Percentiles rank a stretch among this genome's conserved stretches.
phyloP scores from a whole-genome alignment of 2,329 filamentous ascomycete genomes.

The Trichoderma sp. region DNA sequence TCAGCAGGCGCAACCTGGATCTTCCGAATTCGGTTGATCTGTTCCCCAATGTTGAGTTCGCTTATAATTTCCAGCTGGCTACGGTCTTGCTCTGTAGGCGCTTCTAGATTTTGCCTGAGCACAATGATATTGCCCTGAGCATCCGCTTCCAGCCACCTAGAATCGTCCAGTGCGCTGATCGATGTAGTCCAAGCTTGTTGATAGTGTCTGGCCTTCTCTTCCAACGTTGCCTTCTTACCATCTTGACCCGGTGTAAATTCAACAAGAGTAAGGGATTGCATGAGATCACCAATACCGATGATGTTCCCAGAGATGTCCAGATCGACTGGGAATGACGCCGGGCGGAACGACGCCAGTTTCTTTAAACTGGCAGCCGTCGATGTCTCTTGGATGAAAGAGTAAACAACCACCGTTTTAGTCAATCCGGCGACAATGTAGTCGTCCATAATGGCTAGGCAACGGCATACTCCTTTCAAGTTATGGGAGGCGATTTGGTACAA shows the following conservation, averaged over 20 bases:
- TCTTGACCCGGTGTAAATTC: constrained; percentile 61
- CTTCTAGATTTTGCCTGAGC: constrained; percentile 68
- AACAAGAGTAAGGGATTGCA: constrained; percentile 84
- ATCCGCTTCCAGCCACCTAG: constrained; percentile 80
- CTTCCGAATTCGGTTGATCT: constrained; percentile 82
- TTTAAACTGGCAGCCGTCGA: constrained; percentile 56
- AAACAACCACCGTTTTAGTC: constrained; percentile 76
- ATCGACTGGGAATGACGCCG: constrained; percentile 80
- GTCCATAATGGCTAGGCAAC: constrained; percentile 70
- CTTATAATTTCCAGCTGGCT: constrained; percentile 68
- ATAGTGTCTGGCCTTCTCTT: constrained; percentile 76
- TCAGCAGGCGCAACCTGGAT: constrained; percentile 65
- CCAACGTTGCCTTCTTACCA: constrained; percentile 59
- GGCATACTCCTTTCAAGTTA: constrained; percentile 74
- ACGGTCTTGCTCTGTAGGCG: constrained; percentile 71
- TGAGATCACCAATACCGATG: constrained; percentile 85
- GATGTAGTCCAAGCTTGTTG: constrained; percentile 81
- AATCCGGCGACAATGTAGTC: constrained; percentile 80
- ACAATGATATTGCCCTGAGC: constrained; percentile 84
- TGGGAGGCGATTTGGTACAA: constrained; percentile 70
- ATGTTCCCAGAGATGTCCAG: constrained; percentile 69
- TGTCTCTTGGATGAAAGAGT: constrained; percentile 55
- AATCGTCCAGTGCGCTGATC: constrained; percentile 66
- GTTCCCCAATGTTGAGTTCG: constrained; percentile 85
- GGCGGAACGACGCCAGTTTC: constrained; percentile 73